A percentile compares a stretch with the other conserved stretches of the same genome.
These are phyloP conservation scores for Leccinum broughii DNA, from an alignment of 768 basidiomycete genomes.

Conservation along the genomic window DNA sequence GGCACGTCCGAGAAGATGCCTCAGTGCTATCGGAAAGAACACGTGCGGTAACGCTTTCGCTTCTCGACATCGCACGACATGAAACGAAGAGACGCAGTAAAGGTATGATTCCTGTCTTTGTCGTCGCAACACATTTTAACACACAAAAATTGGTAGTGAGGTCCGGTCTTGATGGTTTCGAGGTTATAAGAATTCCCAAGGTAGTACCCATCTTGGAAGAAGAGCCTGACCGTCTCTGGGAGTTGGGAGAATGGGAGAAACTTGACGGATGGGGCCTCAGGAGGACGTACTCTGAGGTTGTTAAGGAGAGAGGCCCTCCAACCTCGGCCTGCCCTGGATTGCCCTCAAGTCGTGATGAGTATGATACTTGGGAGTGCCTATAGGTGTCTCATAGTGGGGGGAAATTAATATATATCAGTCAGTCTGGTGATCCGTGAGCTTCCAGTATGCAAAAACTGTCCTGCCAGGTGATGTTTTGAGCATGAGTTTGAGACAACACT, in stretches of 20 bases:
- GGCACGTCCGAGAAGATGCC: neutral
- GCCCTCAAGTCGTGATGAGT: neutral
- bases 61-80: conserved; percentile 13
- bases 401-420: too few relatives aligned
- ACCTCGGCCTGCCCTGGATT: neutral
- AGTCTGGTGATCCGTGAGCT: neutral
- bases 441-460: neutral
- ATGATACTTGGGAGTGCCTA: conserved; percentile 19
- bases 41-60: neutral
- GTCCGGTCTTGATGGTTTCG: conserved; percentile 21
- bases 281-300: conserved; percentile 28
- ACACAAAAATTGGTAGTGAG: conserved; percentile 7
- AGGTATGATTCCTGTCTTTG: conserved; percentile 10
- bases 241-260: conserved; percentile 23
- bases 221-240: conserved; percentile 1
- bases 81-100: conserved; percentile 7
- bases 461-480: neutral
- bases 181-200: conserved; percentile 23
- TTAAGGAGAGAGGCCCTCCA: conserved; percentile 5
- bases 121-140: neutral
- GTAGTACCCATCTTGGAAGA: conserved; percentile 19
- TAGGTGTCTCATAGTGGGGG: neutral
- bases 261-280: conserved; percentile 16
- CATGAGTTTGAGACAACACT: neutral
- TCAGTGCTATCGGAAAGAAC: neutral